These are phyloP conservation scores for Planoprotostelium fungivorum DNA, from an alignment of 78 protist species.

Conservation along the genomic window DNA sequence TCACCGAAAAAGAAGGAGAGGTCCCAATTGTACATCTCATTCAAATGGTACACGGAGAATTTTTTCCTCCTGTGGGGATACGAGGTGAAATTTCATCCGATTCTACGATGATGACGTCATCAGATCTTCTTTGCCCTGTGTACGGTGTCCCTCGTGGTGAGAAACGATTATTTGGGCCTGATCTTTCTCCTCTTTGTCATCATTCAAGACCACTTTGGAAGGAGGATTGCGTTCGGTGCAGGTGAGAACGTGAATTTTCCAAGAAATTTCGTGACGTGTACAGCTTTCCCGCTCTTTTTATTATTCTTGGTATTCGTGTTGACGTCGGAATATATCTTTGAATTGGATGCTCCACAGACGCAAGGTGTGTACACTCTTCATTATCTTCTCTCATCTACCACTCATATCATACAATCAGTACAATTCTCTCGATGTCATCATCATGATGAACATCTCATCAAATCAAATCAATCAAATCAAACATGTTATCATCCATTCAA, in stretches of 20 bases:
- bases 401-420: background rate
- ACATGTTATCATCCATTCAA: too few species aligned
- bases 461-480: too few species aligned
- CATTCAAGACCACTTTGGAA: background rate
- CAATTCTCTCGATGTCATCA: too few species aligned
- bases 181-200: background rate
- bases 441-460: too few species aligned
- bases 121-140: background rate
- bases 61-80: background rate
- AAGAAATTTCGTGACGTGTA: background rate
- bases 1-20: too few species aligned
- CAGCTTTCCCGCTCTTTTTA: background rate
- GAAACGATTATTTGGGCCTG: background rate
- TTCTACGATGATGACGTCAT: background rate
- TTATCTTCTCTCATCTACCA: background rate
- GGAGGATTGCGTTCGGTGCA: background rate
- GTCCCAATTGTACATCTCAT: background rate
- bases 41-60: background rate
- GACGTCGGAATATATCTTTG: background rate
- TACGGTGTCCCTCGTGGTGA: background rate
- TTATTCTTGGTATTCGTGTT: background rate
- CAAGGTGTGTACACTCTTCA: background rate
- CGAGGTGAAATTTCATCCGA: background rate
- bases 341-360: background rate
- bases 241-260: background rate